phyloP scores from a whole-genome alignment of 768 basidiomycete species.

The Trametopsis cervina region DNA sequence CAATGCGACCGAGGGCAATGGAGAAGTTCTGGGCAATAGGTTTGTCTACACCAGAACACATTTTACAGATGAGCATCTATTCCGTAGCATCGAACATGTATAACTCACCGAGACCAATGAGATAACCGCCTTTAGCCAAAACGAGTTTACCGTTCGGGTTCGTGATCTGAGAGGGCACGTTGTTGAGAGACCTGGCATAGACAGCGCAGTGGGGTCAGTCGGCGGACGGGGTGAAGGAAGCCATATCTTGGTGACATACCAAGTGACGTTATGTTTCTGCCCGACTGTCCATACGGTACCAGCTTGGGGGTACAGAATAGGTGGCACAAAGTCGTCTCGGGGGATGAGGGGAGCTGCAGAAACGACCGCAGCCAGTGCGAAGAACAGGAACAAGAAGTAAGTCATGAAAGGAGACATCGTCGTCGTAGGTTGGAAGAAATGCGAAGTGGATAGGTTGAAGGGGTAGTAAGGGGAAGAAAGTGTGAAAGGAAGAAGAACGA shows the following conservation, averaged over 20 bases:
- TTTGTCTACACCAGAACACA: too few relatives aligned
- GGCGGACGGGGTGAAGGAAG: neutral
- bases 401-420: conserved; percentile 18
- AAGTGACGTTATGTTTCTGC: conserved; percentile 40
- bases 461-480: neutral
- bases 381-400: conserved; percentile 17
- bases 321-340: conserved; percentile 44
- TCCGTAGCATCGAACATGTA: neutral
- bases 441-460: neutral
- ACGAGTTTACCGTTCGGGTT: conserved; percentile 25
- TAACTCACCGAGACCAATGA: conserved; percentile 26
- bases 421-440: neutral
- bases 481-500: too few relatives aligned
- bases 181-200: conserved; percentile 30
- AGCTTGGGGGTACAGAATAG: conserved; percentile 36
- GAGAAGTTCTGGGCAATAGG: conserved; percentile 30
- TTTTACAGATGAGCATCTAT: too few relatives aligned
- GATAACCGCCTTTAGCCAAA: conserved; percentile 20
- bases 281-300: conserved; percentile 40
- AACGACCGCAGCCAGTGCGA: conserved; percentile 18
- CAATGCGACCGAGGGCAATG: conserved; percentile 28
- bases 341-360: conserved; percentile 26
- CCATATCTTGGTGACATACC: conserved; percentile 26
- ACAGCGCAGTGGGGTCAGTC: neutral
- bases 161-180: conserved; percentile 35